Evolutionary conservation across 495 filamentous ascomycete species (phyloP).

Genomic region (Penicillium arizonense): DNA sequence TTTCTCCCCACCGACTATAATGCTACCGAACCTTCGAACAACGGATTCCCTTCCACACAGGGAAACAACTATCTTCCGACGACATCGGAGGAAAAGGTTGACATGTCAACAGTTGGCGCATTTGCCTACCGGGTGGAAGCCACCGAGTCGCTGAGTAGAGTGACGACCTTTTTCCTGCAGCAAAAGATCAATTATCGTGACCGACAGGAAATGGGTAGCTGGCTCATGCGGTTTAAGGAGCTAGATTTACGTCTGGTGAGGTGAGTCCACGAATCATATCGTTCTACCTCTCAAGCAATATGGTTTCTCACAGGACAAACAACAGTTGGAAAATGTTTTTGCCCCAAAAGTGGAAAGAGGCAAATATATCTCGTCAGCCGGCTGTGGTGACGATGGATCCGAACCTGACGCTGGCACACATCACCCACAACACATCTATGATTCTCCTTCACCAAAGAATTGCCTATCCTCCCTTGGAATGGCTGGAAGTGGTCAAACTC

Average conservation of each 20-base stretch:
- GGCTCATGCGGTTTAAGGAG: constrained; percentile 47
- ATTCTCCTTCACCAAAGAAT: constrained; percentile 46
- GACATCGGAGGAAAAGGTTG: no score
- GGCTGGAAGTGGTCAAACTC: no score
- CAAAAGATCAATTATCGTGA: no score
- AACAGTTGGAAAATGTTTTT: constrained; percentile 41
- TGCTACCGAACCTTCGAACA: no score
- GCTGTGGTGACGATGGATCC: constrained; percentile 38
- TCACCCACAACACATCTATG: constrained; percentile 47
- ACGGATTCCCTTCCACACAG: no score
- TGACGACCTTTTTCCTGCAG: no score
- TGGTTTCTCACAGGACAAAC: background rate
- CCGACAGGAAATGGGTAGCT: constrained; percentile 3
- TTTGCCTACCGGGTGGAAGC: no score
- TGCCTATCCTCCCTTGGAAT: constrained; percentile 28
- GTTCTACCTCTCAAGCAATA: background rate
- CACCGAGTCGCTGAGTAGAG: no score
- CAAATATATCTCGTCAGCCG: constrained; percentile 31
- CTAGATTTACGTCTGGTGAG: constrained; percentile 41
- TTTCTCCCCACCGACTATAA: no score
- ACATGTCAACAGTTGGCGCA: no score
- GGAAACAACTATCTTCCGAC: no score
- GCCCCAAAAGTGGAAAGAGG: constrained; percentile 37
- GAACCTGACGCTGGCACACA: constrained; percentile 42
- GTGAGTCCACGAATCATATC: constrained; percentile 10